These are phyloP conservation scores for Ulota crispa DNA, from an alignment of 225 moss, liverwort and hornwort species.

Conservation along the genomic window DNA sequence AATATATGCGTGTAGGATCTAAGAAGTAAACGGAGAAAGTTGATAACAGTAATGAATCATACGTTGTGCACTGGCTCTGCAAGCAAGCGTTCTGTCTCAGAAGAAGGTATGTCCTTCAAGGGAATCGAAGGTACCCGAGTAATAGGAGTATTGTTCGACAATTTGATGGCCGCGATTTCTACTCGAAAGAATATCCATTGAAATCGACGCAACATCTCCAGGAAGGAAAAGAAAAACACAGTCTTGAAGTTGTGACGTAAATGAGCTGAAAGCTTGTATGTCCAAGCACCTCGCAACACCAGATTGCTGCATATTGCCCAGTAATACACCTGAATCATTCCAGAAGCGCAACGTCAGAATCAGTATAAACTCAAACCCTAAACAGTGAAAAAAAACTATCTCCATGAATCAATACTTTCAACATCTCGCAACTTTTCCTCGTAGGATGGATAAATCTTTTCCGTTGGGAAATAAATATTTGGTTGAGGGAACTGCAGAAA, in stretches of 20 bases:
- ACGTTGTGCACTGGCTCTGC: slow-evolving; percentile 46
- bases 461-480: not conserved
- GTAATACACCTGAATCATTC: slow-evolving; percentile 71
- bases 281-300: slow-evolving; percentile 87
- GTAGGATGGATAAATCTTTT: not conserved
- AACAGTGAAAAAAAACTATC: not conserved
- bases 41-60: slow-evolving; percentile 22
- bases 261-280: slow-evolving; percentile 91
- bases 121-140: slow-evolving; percentile 56
- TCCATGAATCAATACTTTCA: not conserved
- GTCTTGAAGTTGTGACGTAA: slow-evolving; percentile 85
- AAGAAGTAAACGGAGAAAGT: not conserved
- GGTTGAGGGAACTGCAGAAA: not conserved
- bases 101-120: slow-evolving; percentile 47
- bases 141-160: slow-evolving; percentile 40
- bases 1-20: slow-evolving; percentile 26
- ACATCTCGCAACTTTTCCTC: not conserved
- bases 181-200: slow-evolving; percentile 97
- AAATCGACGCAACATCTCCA: slow-evolving; percentile 92
- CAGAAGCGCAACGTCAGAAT: slow-evolving; percentile 15
- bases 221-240: slow-evolving; percentile 84
- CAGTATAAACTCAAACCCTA: not conserved
- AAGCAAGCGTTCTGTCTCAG: slow-evolving; percentile 55
- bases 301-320: slow-evolving; percentile 92
- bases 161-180: slow-evolving; percentile 80